Evolutionary conservation across 805 yeast genomes (phyloP).

Genomic region (Candida yuanshanica): DNA sequence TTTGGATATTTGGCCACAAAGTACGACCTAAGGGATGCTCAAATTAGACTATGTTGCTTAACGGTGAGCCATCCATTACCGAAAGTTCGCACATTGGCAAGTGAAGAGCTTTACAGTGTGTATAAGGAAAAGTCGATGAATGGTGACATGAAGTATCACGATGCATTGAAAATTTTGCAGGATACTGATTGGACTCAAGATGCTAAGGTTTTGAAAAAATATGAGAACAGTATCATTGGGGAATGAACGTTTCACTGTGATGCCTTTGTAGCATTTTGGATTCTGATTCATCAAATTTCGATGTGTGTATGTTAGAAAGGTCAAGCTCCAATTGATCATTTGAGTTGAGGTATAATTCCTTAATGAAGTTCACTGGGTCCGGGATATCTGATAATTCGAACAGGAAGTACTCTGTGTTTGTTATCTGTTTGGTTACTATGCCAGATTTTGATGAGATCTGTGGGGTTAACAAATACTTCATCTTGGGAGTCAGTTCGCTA

Average conservation of each 20-base stretch:
- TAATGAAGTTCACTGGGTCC: background rate
- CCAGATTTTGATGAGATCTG: background rate
- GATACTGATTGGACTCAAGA: conserved; percentile 15
- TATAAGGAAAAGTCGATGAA: conserved; percentile 28
- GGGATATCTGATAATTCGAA: background rate
- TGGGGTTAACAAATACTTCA: background rate
- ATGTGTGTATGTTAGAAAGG: conserved; percentile 3
- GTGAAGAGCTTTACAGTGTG: conserved; percentile 38
- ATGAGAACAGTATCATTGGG: background rate
- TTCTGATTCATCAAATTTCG: background rate
- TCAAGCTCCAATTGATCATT: background rate
- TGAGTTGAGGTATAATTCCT: background rate
- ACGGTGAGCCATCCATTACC: conserved; percentile 28
- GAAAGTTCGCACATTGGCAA: conserved; percentile 31
- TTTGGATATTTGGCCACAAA: conserved; percentile 34
- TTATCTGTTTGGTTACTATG: background rate
- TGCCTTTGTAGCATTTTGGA: conserved; percentile 1
- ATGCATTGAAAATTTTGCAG: conserved; percentile 9
- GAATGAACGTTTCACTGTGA: background rate
- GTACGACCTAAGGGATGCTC: conserved; percentile 14
- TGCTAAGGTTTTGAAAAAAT: background rate
- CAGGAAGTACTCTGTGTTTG: background rate
- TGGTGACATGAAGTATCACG: conserved; percentile 25
- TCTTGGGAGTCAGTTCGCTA: background rate
- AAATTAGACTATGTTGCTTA: conserved; percentile 22